Conservation (phyloP, 352 stramenopile species). For the Phytopythium montanum region DNA sequence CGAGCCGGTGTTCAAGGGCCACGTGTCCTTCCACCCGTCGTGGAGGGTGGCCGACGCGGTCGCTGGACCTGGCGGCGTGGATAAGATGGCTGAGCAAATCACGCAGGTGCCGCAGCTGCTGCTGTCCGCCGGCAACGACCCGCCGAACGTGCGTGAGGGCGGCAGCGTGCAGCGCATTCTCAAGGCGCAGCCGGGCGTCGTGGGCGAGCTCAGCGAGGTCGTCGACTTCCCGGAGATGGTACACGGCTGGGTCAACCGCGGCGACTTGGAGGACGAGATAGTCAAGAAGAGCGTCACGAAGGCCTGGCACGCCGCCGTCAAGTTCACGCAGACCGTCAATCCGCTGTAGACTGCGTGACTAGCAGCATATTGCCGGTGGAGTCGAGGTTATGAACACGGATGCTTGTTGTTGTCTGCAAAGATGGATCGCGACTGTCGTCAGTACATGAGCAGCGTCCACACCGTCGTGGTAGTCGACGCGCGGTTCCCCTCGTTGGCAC, state of each 20-base stretch:
- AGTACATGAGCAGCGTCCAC: slow-evolving; percentile 20
- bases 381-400: not conserved
- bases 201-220: slow-evolving; percentile 19
- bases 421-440: not conserved
- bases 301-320: slow-evolving; percentile 33
- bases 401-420: not conserved
- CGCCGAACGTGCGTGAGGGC: slow-evolving; percentile 25
- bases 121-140: slow-evolving; percentile 36
- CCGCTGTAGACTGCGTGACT: slow-evolving; percentile 10
- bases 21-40: slow-evolving; percentile 28
- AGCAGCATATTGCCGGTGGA: not conserved
- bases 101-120: slow-evolving; percentile 37
- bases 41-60: slow-evolving; percentile 22
- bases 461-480: slow-evolving; percentile 7
- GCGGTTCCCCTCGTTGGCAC: not conserved
- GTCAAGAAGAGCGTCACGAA: slow-evolving; percentile 32
- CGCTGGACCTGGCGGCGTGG: slow-evolving; percentile 20
- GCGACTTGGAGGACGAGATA: slow-evolving; percentile 35
- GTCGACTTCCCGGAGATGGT: slow-evolving; percentile 42
- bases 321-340: slow-evolving; percentile 27
- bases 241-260: slow-evolving; percentile 60
- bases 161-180: slow-evolving; percentile 45
- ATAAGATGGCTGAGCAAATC: slow-evolving; percentile 37
- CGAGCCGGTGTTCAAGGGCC: slow-evolving; percentile 16
- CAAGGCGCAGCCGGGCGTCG: slow-evolving; percentile 11